Conservation (phyloP, 345 rosid species). For the Eucalyptus sp. region DNA sequence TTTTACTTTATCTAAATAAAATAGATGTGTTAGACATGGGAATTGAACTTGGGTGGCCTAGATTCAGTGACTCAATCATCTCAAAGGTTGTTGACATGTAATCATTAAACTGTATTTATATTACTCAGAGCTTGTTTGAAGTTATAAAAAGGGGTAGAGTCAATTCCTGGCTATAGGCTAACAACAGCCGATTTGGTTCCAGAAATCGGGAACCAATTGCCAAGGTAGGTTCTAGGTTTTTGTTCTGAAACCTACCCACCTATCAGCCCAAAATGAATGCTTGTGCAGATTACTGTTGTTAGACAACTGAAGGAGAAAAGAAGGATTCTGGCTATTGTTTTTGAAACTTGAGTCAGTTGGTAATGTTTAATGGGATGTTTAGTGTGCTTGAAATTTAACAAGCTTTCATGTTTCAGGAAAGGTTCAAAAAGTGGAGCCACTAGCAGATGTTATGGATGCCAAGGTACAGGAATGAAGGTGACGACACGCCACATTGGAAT, state of each 20-base stretch:
- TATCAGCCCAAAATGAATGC: neutral
- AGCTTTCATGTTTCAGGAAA: conserved; percentile 14
- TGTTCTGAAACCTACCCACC: neutral
- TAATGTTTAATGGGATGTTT: neutral
- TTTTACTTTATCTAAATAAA: neutral
- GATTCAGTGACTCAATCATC: neutral
- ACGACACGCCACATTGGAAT: conserved; percentile 27
- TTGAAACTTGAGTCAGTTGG: neutral
- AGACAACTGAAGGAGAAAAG: neutral
- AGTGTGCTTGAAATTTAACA: neutral
- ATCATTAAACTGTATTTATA: neutral
- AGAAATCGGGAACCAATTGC: neutral
- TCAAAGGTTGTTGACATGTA: neutral
- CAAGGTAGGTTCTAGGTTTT: neutral
- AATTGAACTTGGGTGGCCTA: neutral
- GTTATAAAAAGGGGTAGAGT: neutral
- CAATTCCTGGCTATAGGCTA: neutral
- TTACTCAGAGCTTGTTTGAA: neutral
- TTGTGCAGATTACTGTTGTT: neutral
- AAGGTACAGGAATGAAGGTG: conserved; percentile 49
- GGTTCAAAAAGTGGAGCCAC: conserved; percentile 52
- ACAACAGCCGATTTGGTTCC: neutral
- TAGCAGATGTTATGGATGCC: conserved; percentile 36
- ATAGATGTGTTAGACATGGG: neutral
- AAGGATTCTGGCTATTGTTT: neutral